Evolutionary conservation across 495 filamentous ascomycete species (phyloP).

Genomic region (Lineolata rhizophorae): DNA sequence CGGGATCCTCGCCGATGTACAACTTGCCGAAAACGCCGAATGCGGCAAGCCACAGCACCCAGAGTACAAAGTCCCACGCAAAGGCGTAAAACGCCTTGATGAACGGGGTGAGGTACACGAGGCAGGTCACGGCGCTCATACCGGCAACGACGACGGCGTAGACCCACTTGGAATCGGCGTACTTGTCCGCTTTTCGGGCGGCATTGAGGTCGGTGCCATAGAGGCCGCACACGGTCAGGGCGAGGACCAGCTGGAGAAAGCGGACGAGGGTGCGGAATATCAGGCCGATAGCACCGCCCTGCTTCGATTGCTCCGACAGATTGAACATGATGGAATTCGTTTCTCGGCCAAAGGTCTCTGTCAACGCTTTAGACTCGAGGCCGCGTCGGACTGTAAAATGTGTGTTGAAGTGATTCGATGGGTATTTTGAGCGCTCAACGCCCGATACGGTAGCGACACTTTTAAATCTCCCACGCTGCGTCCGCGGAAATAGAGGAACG

Average conservation of each 20-base stretch:
- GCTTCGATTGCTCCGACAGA: not conserved
- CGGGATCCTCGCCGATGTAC: slow-evolving; percentile 46
- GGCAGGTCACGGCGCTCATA: slow-evolving; percentile 35
- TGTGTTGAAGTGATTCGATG: too few relatives aligned
- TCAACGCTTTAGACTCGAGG: too few relatives aligned
- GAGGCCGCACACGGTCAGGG: slow-evolving; percentile 51
- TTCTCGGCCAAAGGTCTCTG: not conserved
- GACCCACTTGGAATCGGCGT: slow-evolving; percentile 46
- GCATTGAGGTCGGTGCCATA: slow-evolving; percentile 50
- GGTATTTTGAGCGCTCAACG: too few relatives aligned
- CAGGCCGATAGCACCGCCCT: slow-evolving; percentile 6
- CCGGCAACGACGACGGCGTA: slow-evolving; percentile 47
- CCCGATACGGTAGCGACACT: too few relatives aligned
- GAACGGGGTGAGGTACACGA: slow-evolving; percentile 39
- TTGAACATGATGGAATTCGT: not conserved
- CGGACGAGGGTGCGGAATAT: slow-evolving; percentile 28
- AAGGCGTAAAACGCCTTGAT: slow-evolving; percentile 33
- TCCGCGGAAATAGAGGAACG: too few relatives aligned
- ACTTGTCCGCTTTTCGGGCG: slow-evolving; percentile 26
- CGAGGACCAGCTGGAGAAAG: slow-evolving; percentile 51
- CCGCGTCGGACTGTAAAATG: too few relatives aligned
- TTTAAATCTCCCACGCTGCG: too few relatives aligned
- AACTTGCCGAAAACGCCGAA: slow-evolving; percentile 68
- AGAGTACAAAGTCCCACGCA: slow-evolving; percentile 47
- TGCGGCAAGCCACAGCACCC: slow-evolving; percentile 54